Base-by-base conservation (phyloP, 345 rosid species). In the Limnanthes douglasii region DNA sequence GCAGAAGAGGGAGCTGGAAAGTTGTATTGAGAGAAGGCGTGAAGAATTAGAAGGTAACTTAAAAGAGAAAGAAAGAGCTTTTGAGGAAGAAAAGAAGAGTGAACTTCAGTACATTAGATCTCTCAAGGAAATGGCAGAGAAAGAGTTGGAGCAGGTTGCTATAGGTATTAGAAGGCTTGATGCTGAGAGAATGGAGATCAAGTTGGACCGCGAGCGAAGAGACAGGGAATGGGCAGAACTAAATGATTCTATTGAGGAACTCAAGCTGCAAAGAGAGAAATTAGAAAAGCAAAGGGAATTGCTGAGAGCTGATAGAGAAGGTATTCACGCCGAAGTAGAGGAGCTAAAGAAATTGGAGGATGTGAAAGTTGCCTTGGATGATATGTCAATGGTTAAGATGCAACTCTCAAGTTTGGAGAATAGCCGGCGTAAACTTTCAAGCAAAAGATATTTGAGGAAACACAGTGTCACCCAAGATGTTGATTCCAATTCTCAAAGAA, bases 221-320 rank as follows among this genome's bases (percentile, higher is more conserved):
- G 85, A 78, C 36, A 68, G 38, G 18, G 98, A 90, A 46, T 80
- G 94, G 96, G 68, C 59, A 3, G 85, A 70, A 52, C 58, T 90
- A 39, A 78, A 61, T 46, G 61, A 62, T 37, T 77, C 80, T 5
- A 54, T 90, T 34, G 93, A 80, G 53, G 98, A 80, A 56, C 79
- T 90, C 30, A 72, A 61, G 60, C 46, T 57, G 40, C 98, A 80
- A 50, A 64, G 88, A 16, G 69, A 68, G 41, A 90, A 84, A 56
- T 52, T 90, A 31, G 71, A 81, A 56, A 58, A 48, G 56, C 98
- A 84, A 57, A 77, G 98, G 53, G 82, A 80, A 56, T 29, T 78
- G 31, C 57, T 84, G 51, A 74, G 53, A 60, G 66, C 67, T 11
- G 98, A 84, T 57, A 70, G 86, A 58, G 72, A 75, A 48, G 88